phyloP scores from a whole-genome alignment of 2,329 filamentous ascomycete species.

The Neonectria neomacrospora region DNA sequence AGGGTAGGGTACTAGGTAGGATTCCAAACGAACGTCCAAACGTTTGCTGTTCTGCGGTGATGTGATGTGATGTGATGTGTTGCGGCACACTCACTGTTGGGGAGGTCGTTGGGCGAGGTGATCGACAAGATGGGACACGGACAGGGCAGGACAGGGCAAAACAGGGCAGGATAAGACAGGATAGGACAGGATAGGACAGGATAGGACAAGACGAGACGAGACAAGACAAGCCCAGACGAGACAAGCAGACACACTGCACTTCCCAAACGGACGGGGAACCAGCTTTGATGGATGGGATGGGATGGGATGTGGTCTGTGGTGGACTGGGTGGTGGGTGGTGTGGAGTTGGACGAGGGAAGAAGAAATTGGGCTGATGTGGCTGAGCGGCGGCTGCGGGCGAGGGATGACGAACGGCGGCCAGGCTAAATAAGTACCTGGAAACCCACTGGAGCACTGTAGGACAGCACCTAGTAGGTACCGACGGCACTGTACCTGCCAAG shows the following conservation, averaged over 20 bases:
- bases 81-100: too few species aligned
- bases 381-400: constrained; percentile 24
- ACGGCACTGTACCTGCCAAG: constrained; percentile 1
- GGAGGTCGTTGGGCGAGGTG: too few species aligned
- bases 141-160: neutral
- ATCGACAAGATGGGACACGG: too few species aligned
- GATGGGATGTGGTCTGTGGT: neutral
- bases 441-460: neutral
- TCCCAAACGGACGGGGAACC: constrained; percentile 2
- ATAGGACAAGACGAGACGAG: neutral
- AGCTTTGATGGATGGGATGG: neutral
- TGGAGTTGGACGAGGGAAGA: constrained; percentile 17
- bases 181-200: neutral
- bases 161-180: too few species aligned
- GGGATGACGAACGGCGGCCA: constrained; percentile 22
- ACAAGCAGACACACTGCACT: neutral
- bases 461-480: neutral
- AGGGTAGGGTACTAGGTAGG: neutral
- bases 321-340: constrained; percentile 4
- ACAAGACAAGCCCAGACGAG: neutral
- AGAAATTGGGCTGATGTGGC: constrained; percentile 28
- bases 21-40: neutral
- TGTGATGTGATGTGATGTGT: neutral
- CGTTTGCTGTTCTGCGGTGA: too few species aligned
- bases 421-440: neutral